Evolutionary conservation across 306 rosid genomes (phyloP).

Genomic region (Alnus glutinosa): DNA sequence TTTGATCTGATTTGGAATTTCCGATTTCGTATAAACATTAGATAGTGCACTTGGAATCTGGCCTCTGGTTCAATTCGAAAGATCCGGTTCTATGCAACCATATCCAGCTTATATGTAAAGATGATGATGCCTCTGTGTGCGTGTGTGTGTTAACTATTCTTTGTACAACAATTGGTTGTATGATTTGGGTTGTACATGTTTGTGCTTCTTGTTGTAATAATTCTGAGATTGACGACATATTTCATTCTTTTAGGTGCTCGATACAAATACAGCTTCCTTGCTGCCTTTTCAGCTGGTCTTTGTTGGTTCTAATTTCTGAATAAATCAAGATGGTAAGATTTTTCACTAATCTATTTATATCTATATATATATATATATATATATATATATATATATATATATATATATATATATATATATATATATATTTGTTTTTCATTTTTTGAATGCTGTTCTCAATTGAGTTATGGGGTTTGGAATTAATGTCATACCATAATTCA

Average conservation of each 20-base stretch:
- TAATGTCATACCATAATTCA: no score
- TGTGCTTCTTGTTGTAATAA: background rate
- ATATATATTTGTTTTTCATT: background rate
- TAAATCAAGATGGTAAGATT: slow-evolving; percentile 39
- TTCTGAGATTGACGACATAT: background rate
- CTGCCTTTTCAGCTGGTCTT: slow-evolving; percentile 15
- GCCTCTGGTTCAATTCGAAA: background rate
- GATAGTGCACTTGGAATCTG: background rate
- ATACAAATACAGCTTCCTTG: background rate
- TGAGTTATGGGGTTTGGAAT: background rate
- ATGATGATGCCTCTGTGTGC: background rate
- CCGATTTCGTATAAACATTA: background rate
- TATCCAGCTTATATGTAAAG: background rate
- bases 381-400: background rate
- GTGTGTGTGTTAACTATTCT: background rate
- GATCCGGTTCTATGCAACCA: background rate
- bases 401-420: no score
- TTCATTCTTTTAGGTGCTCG: slow-evolving; percentile 20
- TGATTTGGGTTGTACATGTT: background rate
- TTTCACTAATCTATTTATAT: background rate
- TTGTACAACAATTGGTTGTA: background rate
- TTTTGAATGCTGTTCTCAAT: background rate
- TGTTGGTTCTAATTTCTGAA: background rate
- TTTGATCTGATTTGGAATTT: slow-evolving; percentile 16
- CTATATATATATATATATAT: background rate